Percentiles rank a stretch among this genome's conserved stretches.
These are phyloP conservation scores for Didymella pinodella DNA, from an alignment of 2,329 filamentous ascomycete species.

Conservation along the genomic window DNA sequence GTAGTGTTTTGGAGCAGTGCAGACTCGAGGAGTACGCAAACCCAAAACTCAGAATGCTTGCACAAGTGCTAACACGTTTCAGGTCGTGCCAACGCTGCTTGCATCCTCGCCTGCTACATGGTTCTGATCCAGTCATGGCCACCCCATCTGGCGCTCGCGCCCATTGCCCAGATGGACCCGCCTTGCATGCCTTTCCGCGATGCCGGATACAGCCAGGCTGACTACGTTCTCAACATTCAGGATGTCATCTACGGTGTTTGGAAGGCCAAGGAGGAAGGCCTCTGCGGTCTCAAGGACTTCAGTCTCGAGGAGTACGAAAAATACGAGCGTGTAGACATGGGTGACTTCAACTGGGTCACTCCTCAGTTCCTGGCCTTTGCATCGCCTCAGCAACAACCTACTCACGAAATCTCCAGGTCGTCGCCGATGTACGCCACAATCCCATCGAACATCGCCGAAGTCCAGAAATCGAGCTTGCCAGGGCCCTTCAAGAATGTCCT, in stretches of 20 bases:
- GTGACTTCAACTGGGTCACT: slow-evolving; percentile 99
- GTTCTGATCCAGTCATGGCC: slow-evolving; percentile 98
- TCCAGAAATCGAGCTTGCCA: slow-evolving; percentile 75
- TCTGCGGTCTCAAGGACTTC: slow-evolving; percentile 91
- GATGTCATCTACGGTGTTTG: slow-evolving; percentile 98
- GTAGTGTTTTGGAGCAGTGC: slow-evolving; percentile 97
- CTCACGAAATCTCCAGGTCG: slow-evolving; percentile 73
- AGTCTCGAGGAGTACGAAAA: slow-evolving; percentile 96
- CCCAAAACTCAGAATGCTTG: not conserved
- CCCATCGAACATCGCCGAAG: slow-evolving; percentile 76
- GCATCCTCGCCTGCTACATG: slow-evolving; percentile 97
- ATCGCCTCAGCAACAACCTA: slow-evolving; percentile 84
- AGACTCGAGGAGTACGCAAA: slow-evolving; percentile 81
- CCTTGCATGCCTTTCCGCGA: slow-evolving; percentile 99
- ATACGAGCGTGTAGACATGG: slow-evolving; percentile 95
- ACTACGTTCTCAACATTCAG: slow-evolving; percentile 94
- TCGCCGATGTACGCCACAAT: slow-evolving; percentile 78
- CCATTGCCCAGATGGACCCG: slow-evolving; percentile 95
- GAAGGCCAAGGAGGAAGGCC: slow-evolving; percentile 96
- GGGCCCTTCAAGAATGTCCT: slow-evolving; percentile 96
- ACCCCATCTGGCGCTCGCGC: slow-evolving; percentile 91
- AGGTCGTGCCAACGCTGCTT: slow-evolving; percentile 93
- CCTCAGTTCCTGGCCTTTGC: slow-evolving; percentile 96
- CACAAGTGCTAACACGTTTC: slow-evolving; percentile 28
- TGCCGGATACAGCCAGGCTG: slow-evolving; percentile 96